Evolutionary conservation across 192 early-diverging fungal genomes (phyloP).

Genomic region (Irineochytrium annulatum): DNA sequence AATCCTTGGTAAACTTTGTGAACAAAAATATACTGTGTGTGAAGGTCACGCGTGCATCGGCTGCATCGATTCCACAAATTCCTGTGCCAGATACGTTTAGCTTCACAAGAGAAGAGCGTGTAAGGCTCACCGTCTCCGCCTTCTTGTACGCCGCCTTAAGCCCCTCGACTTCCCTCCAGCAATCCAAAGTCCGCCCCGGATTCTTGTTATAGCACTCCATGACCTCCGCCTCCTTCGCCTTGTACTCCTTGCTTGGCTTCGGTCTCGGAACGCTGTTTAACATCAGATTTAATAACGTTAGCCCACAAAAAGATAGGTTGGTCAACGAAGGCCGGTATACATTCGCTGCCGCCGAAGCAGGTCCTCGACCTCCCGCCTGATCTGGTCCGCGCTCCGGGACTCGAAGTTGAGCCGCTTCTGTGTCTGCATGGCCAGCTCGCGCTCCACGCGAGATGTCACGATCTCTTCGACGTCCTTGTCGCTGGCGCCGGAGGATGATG

Average conservation of each 20-base stretch:
- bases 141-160: slow-evolving; percentile 42
- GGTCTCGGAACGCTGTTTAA: slow-evolving; percentile 24
- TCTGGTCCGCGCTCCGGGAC: slow-evolving; percentile 36
- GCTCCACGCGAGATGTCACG: slow-evolving; percentile 30
- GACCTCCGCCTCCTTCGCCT: slow-evolving; percentile 26
- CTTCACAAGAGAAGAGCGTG: too few relatives aligned
- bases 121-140: slow-evolving; percentile 30
- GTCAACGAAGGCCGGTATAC: slow-evolving; percentile 10
- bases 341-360: slow-evolving; percentile 33
- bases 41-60: too few relatives aligned
- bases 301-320: background rate
- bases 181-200: slow-evolving; percentile 48
- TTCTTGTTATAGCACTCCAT: slow-evolving; percentile 45
- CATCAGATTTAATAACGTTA: background rate
- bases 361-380: slow-evolving; percentile 42
- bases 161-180: slow-evolving; percentile 62
- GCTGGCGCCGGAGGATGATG: background rate
- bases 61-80: too few relatives aligned
- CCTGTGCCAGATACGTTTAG: too few relatives aligned
- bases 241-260: slow-evolving; percentile 6
- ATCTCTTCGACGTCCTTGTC: slow-evolving; percentile 21
- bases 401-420: slow-evolving; percentile 35
- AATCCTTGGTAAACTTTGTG: too few relatives aligned
- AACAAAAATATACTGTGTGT: too few relatives aligned
- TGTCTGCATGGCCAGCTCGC: slow-evolving; percentile 31